These are phyloP conservation scores for Aeschynomene evenia DNA, from an alignment of 306 rosid genomes.

Conservation along the genomic window DNA sequence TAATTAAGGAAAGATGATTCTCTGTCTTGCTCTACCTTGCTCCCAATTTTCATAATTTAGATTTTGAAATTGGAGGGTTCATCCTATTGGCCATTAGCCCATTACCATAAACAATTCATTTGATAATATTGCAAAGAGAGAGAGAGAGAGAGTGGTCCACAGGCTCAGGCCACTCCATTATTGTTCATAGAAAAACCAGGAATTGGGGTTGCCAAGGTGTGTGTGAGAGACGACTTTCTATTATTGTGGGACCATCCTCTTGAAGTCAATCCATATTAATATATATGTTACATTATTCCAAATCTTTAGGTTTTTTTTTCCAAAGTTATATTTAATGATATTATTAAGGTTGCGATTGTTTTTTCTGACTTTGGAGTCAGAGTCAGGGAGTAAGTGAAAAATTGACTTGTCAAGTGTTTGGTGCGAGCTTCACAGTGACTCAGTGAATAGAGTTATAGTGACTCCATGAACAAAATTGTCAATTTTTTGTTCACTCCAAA, in stretches of 20 bases:
- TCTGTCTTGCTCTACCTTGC: no score
- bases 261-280: conserved; percentile 23
- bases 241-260: background rate
- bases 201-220: background rate
- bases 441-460: no score
- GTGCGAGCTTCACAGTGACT: no score
- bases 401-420: no score
- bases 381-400: no score
- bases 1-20: no score
- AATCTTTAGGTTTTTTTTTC: background rate
- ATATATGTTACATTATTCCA: background rate
- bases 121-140: background rate
- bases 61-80: background rate
- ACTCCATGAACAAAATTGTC: no score
- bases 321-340: background rate
- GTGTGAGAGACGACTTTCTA: background rate
- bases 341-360: no score
- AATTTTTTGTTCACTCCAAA: no score
- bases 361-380: no score
- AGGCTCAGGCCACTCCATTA: conserved; percentile 8
- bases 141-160: background rate
- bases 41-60: background rate
- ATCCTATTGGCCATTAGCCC: background rate
- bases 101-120: background rate
- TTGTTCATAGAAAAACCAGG: conserved; percentile 15